These are phyloP conservation scores for Fusarium hainanense DNA, from an alignment of 2,329 filamentous ascomycete genomes.

Conservation along the genomic window DNA sequence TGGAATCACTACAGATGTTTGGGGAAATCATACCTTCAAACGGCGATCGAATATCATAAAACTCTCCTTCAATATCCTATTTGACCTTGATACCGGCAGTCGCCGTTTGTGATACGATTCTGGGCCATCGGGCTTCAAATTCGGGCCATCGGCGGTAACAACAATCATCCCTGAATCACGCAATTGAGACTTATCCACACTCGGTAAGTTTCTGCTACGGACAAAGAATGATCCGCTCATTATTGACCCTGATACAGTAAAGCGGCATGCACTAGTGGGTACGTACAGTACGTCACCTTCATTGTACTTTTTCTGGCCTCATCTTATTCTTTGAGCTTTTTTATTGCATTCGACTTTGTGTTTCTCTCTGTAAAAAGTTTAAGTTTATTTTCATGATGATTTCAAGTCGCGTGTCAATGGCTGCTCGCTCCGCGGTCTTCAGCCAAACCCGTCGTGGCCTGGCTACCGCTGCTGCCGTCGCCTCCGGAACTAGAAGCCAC, in stretches of 20 bases:
- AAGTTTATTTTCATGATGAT: slow-evolving; percentile 38
- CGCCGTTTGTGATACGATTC: slow-evolving; percentile 1
- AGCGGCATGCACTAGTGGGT: not conserved
- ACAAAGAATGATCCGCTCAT: slow-evolving; percentile 1
- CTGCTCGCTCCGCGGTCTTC: slow-evolving; percentile 20
- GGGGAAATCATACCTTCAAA: too few relatives aligned
- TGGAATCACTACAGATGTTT: too few relatives aligned
- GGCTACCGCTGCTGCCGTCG: slow-evolving; percentile 26
- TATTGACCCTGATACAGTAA: not conserved
- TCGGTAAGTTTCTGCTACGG: not conserved
- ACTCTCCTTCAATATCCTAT: not conserved
- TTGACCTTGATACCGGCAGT: not conserved
- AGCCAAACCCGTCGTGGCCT: slow-evolving; percentile 15
- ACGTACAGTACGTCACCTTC: slow-evolving; percentile 26
- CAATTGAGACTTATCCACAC: slow-evolving; percentile 19
- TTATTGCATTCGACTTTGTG: slow-evolving; percentile 3
- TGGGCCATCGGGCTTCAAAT: slow-evolving; percentile 11
- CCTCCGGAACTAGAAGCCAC: slow-evolving; percentile 55
- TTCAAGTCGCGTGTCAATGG: slow-evolving; percentile 28
- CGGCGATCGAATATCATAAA: too few relatives aligned
- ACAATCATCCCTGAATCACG: slow-evolving; percentile 32
- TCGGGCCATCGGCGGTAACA: slow-evolving; percentile 29
- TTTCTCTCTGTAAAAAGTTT: not conserved
- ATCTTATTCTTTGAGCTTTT: slow-evolving; percentile 19
- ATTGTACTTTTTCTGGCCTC: slow-evolving; percentile 28